Evolutionary conservation across 371 early-diverging fungal genomes (phyloP).

Genomic region (Zychaea mexicana): DNA sequence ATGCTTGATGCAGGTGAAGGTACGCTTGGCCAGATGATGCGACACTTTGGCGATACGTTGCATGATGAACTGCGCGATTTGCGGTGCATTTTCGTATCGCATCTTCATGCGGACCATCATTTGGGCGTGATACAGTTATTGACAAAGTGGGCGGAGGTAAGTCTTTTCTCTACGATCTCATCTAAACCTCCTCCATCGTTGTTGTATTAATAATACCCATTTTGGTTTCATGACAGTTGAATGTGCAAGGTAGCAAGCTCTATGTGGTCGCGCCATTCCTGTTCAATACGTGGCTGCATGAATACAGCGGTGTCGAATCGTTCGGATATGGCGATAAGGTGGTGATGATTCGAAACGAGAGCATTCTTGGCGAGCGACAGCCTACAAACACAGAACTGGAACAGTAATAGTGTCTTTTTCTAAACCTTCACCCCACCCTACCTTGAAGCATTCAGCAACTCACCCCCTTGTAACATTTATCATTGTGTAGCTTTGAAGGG

Average conservation of each 20-base stretch:
- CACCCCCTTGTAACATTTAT: too few species aligned
- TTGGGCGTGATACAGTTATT: conserved; percentile 86
- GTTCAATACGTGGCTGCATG: conserved; percentile 68
- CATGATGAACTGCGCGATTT: conserved; percentile 56
- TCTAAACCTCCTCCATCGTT: too few species aligned
- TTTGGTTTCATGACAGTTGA: too few species aligned
- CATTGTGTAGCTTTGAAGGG: conserved; percentile 20
- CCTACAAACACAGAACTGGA: conserved; percentile 2
- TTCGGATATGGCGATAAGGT: conserved; percentile 47
- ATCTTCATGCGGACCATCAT: conserved; percentile 99
- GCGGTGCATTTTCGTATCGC: conserved; percentile 90
- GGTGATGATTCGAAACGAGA: conserved; percentile 36
- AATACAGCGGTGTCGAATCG: conserved; percentile 68
- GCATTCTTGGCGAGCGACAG: conserved; percentile 7
- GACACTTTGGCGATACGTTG: conserved; percentile 64
- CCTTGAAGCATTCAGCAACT: too few species aligned
- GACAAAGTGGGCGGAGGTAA: conserved; percentile 12
- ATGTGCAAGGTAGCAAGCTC: background rate
- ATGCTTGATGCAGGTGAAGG: conserved; percentile 98
- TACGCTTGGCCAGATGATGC: conserved; percentile 90
- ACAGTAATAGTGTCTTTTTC: conserved; percentile 2
- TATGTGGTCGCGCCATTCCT: conserved; percentile 67
- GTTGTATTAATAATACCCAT: too few species aligned
- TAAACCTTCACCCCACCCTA: too few species aligned
- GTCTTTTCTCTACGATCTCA: background rate